Evolutionary conservation across 2,329 filamentous ascomycete genomes (phyloP).

Genomic region (Plenodomus lindquistii): DNA sequence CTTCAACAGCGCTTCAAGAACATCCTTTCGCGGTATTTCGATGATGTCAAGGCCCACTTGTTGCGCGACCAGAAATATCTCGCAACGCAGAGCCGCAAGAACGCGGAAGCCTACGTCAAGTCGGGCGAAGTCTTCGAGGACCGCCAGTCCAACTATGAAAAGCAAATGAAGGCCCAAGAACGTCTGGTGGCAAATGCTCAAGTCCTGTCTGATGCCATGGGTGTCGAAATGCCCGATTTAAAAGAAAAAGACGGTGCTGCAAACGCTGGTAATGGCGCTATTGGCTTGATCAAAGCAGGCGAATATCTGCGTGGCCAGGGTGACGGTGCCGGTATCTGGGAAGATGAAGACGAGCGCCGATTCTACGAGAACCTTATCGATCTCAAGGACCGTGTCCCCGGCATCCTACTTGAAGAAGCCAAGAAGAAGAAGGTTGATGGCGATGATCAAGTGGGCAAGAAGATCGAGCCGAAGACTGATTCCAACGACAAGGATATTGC

Average conservation of each 20-base stretch:
- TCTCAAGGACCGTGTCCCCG: constrained; percentile 91
- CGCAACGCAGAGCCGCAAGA: constrained; percentile 83
- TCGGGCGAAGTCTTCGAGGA: constrained; percentile 98
- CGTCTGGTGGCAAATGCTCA: constrained; percentile 89
- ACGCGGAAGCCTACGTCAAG: constrained; percentile 97
- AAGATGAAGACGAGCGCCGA: constrained; percentile 94
- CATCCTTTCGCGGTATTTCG: constrained; percentile 84
- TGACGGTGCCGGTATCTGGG: constrained; percentile 94
- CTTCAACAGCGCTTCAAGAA: constrained; percentile 84
- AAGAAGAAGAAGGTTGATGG: constrained; percentile 89
- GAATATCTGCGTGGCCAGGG: constrained; percentile 90
- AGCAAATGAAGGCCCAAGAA: constrained; percentile 88
- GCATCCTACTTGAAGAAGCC: constrained; percentile 87
- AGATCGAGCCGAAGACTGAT: constrained; percentile 55
- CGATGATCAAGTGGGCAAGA: constrained; percentile 83
- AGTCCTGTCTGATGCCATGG: constrained; percentile 83
- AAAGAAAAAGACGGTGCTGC: constrained; percentile 78
- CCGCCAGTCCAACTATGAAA: constrained; percentile 93
- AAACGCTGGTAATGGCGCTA: constrained; percentile 70
- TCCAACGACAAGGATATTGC: constrained; percentile 48
- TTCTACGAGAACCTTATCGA: constrained; percentile 98
- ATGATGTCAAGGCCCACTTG: constrained; percentile 88
- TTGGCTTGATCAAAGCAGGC: constrained; percentile 90
- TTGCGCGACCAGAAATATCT: constrained; percentile 91
- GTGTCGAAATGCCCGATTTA: constrained; percentile 90